Percentiles rank a stretch among this genome's conserved stretches.
Evolutionary conservation across 2,329 filamentous ascomycete genomes (phyloP).

Genomic region (Aspergillus sp.): DNA sequence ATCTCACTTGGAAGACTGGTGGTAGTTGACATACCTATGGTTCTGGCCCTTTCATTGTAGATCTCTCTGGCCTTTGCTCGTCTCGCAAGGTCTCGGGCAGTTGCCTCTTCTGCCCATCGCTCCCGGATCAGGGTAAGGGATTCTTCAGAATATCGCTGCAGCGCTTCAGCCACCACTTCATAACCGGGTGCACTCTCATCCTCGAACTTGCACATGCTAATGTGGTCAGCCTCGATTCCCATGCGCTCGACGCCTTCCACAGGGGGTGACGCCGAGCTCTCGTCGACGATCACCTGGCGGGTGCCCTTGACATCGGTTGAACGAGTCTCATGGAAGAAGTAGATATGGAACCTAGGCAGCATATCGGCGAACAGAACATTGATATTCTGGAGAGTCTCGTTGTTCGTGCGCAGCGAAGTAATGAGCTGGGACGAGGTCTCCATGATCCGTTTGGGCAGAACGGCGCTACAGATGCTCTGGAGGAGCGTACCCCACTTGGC

Average conservation of each 20-base stretch:
- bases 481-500: constrained; percentile 61
- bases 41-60: constrained; percentile 11
- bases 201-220: constrained; percentile 64
- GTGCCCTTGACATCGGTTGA: constrained; percentile 61
- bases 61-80: constrained; percentile 32
- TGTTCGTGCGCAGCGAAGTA: constrained; percentile 63
- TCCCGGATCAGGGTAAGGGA: constrained; percentile 48
- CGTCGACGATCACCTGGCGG: constrained; percentile 58
- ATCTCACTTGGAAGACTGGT: neutral
- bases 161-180: constrained; percentile 43
- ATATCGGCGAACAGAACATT: constrained; percentile 65
- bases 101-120: constrained; percentile 54
- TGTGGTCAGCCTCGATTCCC: constrained; percentile 66
- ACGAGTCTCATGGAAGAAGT: constrained; percentile 68
- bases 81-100: constrained; percentile 27
- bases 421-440: constrained; percentile 61
- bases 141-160: constrained; percentile 41
- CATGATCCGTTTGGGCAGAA: constrained; percentile 58
- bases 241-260: constrained; percentile 63
- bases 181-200: constrained; percentile 59
- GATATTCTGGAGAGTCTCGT: constrained; percentile 65
- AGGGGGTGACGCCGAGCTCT: constrained; percentile 60
- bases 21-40: constrained; percentile 15
- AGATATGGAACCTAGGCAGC: constrained; percentile 61
- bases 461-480: constrained; percentile 58